These are phyloP conservation scores for Biancaea sappan DNA, from an alignment of 306 rosid species.

Conservation along the genomic window DNA sequence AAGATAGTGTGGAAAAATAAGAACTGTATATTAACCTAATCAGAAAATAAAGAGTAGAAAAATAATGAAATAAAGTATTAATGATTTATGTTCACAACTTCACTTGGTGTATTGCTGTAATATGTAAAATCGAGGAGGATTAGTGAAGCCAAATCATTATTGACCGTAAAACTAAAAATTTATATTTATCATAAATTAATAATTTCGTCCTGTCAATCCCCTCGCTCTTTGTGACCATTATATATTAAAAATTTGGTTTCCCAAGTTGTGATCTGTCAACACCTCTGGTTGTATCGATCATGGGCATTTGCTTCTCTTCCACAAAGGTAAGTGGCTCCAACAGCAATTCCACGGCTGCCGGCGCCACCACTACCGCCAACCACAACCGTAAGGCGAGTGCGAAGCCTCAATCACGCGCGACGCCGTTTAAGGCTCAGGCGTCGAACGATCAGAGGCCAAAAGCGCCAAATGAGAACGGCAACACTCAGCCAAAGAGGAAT, in stretches of 20 bases:
- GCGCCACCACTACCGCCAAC: slow-evolving; percentile 32
- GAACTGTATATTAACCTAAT: too few relatives aligned
- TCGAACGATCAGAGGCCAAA: slow-evolving; percentile 38
- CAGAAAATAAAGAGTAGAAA: too few relatives aligned
- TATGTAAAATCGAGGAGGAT: too few relatives aligned
- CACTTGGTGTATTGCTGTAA: too few relatives aligned
- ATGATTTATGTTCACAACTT: not conserved
- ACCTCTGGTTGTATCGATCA: slow-evolving; percentile 16
- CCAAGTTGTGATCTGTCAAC: not conserved
- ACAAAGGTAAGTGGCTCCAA: slow-evolving; percentile 61
- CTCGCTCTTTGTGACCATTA: not conserved
- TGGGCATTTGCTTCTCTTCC: slow-evolving; percentile 67
- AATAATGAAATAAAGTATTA: not conserved
- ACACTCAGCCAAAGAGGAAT: slow-evolving; percentile 18
- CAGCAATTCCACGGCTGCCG: slow-evolving; percentile 41
- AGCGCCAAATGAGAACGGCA: slow-evolving; percentile 38
- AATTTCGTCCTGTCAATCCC: not conserved
- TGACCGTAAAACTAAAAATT: not conserved
- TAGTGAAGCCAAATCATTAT: not conserved
- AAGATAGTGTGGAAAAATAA: too few relatives aligned
- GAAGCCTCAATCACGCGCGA: slow-evolving; percentile 24
- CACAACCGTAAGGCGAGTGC: slow-evolving; percentile 39
- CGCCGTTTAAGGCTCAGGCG: slow-evolving; percentile 29
- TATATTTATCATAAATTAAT: too few relatives aligned
- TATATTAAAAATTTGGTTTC: slow-evolving; percentile 20